Conservation (phyloP, 2,329 filamentous ascomycete species). For the Hymenoscyphus fructigenus region DNA sequence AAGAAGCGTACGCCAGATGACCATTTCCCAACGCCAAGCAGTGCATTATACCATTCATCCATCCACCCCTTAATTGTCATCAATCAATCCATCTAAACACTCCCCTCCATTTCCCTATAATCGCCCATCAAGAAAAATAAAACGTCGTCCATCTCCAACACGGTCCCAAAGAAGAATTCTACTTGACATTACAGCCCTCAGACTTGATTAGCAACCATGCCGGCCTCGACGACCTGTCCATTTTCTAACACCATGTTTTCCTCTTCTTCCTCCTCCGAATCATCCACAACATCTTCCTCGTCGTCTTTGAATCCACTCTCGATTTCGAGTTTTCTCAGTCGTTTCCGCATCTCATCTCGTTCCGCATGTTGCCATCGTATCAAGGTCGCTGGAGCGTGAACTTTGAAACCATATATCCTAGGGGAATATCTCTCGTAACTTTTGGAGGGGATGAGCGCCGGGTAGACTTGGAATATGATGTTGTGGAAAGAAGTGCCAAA, state of each 20-base stretch:
- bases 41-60: slow-evolving; percentile 18
- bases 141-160: not conserved
- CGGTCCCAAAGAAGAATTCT: slow-evolving; percentile 7
- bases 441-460: slow-evolving; percentile 83
- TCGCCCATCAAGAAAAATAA: not conserved
- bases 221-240: slow-evolving; percentile 24
- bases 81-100: slow-evolving; percentile 8
- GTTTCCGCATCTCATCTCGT: slow-evolving; percentile 77
- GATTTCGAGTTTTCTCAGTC: slow-evolving; percentile 69
- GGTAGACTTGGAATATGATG: slow-evolving; percentile 98
- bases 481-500: slow-evolving; percentile 98
- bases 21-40: slow-evolving; percentile 21
- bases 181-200: slow-evolving; percentile 13
- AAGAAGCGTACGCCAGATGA: slow-evolving; percentile 3
- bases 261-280: slow-evolving; percentile 51
- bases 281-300: slow-evolving; percentile 59
- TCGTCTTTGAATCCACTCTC: slow-evolving; percentile 79
- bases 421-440: slow-evolving; percentile 83
- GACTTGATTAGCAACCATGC: slow-evolving; percentile 9
- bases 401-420: slow-evolving; percentile 90
- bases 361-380: slow-evolving; percentile 86
- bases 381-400: slow-evolving; percentile 84
- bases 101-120: not conserved
- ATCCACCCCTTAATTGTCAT: slow-evolving; percentile 13
- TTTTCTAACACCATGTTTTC: slow-evolving; percentile 32